Evolutionary conservation across 768 basidiomycete genomes (phyloP).

Genomic region (Pleurotus giganteus): DNA sequence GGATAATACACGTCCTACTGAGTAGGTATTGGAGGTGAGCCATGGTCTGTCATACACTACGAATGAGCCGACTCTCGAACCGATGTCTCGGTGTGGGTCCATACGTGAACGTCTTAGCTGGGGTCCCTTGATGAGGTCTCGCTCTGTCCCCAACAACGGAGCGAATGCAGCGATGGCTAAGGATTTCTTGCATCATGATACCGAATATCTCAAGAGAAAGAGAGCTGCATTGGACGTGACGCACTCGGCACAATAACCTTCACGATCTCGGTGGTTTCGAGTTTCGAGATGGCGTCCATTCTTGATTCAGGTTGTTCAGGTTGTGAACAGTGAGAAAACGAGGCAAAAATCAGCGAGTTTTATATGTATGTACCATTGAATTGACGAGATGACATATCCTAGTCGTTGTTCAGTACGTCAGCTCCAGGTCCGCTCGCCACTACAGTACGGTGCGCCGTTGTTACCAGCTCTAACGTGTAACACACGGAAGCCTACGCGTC

Average conservation of each 20-base stretch:
- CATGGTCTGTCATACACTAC: no score
- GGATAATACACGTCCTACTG: conserved; percentile 74
- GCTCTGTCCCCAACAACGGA: conserved; percentile 48
- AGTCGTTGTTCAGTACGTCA: no score
- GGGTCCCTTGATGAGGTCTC: conserved; percentile 44
- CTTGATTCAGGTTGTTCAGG: not conserved
- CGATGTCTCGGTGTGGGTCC: conserved; percentile 51
- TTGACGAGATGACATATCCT: no score
- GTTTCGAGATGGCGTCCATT: conserved; percentile 36
- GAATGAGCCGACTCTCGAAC: conserved; percentile 23
- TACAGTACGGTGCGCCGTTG: no score
- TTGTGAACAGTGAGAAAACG: not conserved
- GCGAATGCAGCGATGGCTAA: conserved; percentile 48
- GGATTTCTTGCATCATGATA: no score
- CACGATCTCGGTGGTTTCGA: conserved; percentile 27
- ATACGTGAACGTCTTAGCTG: conserved; percentile 55
- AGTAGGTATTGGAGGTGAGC: not conserved
- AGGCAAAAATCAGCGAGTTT: not conserved
- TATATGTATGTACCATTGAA: no score
- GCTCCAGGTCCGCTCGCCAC: no score
- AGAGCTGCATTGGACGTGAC: conserved; percentile 21
- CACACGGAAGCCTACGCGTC: no score
- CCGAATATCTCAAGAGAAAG: not conserved
- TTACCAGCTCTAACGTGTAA: no score
- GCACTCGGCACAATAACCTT: conserved; percentile 35